A percentile compares a stretch with the other conserved stretches of the same genome.
Evolutionary conservation across 768 basidiomycete genomes (phyloP).

Genomic region (Termitomyces sp.): DNA sequence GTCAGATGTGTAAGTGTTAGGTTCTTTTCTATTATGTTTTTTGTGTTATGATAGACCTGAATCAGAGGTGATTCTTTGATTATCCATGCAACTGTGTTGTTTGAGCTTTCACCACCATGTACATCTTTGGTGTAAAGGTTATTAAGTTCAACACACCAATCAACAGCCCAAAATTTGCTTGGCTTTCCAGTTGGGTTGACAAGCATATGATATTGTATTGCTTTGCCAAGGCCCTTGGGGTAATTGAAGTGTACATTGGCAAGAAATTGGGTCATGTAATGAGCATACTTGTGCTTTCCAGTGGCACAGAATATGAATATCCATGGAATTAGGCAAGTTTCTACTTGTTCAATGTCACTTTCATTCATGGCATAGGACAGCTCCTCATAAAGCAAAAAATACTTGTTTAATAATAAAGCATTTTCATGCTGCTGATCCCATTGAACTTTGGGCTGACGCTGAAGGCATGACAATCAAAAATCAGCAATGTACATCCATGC

Average conservation of each 20-base stretch:
- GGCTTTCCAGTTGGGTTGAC: conserved; percentile 29
- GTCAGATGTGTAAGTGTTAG: conserved; percentile 21
- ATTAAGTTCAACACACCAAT: conserved; percentile 36
- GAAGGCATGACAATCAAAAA: not conserved
- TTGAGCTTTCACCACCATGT: conserved; percentile 27
- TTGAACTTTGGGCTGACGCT: not conserved
- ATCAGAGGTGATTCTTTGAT: conserved; percentile 28
- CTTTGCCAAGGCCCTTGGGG: conserved; percentile 13
- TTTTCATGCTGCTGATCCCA: conserved; percentile 31
- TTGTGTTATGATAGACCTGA: conserved; percentile 23
- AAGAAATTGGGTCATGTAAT: conserved; percentile 9
- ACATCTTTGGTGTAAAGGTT: conserved; percentile 38
- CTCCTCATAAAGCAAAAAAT: conserved; percentile 35
- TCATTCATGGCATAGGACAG: conserved; percentile 19
- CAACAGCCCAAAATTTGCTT: conserved; percentile 24
- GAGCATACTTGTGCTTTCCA: conserved; percentile 14
- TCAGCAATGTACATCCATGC: conserved; percentile 15
- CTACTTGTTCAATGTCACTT: conserved; percentile 9
- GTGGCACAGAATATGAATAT: conserved; percentile 11
- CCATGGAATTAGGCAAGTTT: conserved; percentile 8
- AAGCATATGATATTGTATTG: conserved; percentile 24
- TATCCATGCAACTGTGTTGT: conserved; percentile 24
- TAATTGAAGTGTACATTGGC: conserved; percentile 10
- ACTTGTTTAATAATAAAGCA: conserved; percentile 21
- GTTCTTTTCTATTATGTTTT: conserved; percentile 18